Evolutionary conservation across 352 stramenopile species (phyloP).

Genomic region (Globisporangium ultimum): DNA sequence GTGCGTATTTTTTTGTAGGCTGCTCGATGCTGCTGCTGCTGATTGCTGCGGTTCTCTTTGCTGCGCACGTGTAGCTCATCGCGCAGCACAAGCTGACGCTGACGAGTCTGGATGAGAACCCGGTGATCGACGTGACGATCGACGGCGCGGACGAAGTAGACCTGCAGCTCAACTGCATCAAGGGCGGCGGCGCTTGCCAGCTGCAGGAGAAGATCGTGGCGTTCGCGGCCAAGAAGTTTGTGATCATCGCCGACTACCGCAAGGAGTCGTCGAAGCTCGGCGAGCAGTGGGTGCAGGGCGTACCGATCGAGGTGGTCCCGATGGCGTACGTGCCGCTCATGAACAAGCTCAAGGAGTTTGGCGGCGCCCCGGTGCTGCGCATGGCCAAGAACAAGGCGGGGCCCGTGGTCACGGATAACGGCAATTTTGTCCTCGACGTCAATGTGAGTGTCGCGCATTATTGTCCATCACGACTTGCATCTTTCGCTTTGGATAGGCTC

Average conservation of each 20-base stretch:
- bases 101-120: slow-evolving; percentile 76
- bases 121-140: slow-evolving; percentile 97
- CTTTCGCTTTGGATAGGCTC: not conserved
- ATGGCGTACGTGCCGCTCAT: slow-evolving; percentile 97
- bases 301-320: slow-evolving; percentile 97
- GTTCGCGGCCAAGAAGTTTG: slow-evolving; percentile 95
- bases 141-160: slow-evolving; percentile 98
- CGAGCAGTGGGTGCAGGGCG: slow-evolving; percentile 84
- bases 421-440: slow-evolving; percentile 90
- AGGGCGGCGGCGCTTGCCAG: slow-evolving; percentile 96
- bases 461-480: not conserved
- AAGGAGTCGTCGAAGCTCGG: slow-evolving; percentile 89
- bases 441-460: slow-evolving; percentile 26
- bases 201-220: slow-evolving; percentile 94
- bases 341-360: slow-evolving; percentile 56
- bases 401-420: slow-evolving; percentile 97
- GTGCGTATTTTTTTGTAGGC: slow-evolving; percentile 3
- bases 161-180: slow-evolving; percentile 96
- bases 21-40: not conserved
- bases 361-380: slow-evolving; percentile 57
- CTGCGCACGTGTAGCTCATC: slow-evolving; percentile 64
- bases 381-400: slow-evolving; percentile 92
- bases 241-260: slow-evolving; percentile 95
- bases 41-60: not conserved
- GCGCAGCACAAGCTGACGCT: slow-evolving; percentile 71